Percentiles rank a stretch among this genome's conserved stretches.
phyloP scores from a whole-genome alignment of 1,284 basidiomycete genomes.

The Ustilago lituana region DNA sequence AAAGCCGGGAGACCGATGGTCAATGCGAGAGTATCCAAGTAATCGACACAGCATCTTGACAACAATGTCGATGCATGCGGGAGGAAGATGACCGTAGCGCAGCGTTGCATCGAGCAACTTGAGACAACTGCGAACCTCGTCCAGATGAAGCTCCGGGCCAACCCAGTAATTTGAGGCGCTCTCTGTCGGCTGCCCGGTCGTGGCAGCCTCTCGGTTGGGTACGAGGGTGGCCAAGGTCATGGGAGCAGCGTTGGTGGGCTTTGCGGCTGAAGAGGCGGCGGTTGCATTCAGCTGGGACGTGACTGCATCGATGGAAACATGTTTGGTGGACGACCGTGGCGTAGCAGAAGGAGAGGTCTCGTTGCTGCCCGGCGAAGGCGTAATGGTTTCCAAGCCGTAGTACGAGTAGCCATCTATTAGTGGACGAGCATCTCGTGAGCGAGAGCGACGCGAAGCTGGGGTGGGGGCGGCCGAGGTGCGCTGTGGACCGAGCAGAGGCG shows the following conservation, averaged over 20 bases:
- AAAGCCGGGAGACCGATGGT: conserved; percentile 30
- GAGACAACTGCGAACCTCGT: conserved; percentile 56
- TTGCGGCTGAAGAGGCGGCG: conserved; percentile 7
- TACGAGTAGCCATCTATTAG: conserved; percentile 61
- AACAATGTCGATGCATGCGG: conserved; percentile 51
- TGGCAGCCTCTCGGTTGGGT: conserved; percentile 37
- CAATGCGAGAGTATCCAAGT: conserved; percentile 51
- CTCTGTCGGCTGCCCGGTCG: conserved; percentile 6
- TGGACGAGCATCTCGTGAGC: conserved; percentile 51
- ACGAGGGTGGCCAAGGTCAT: conserved; percentile 55
- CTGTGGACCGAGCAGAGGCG: conserved; percentile 24
- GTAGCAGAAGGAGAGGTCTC: conserved; percentile 48
- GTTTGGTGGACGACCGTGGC: conserved; percentile 27
- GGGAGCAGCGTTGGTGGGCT: conserved; percentile 34
- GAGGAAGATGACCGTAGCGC: conserved; percentile 60
- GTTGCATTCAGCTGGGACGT: conserved; percentile 32
- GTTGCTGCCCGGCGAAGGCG: conserved; percentile 42
- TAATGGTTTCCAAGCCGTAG: conserved; percentile 61
- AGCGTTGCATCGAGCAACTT: conserved; percentile 59
- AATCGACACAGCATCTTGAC: conserved; percentile 58
- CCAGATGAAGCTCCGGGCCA: conserved; percentile 49
- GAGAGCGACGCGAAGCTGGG: conserved; percentile 38
- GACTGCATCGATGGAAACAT: conserved; percentile 40
- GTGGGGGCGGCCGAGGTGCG: conserved; percentile 9
- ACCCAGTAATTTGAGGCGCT: conserved; percentile 23